Percentiles rank a stretch among this genome's conserved stretches.
Evolutionary conservation across 2,329 filamentous ascomycete species (phyloP).

Genomic region (Sarocladium kiliense): DNA sequence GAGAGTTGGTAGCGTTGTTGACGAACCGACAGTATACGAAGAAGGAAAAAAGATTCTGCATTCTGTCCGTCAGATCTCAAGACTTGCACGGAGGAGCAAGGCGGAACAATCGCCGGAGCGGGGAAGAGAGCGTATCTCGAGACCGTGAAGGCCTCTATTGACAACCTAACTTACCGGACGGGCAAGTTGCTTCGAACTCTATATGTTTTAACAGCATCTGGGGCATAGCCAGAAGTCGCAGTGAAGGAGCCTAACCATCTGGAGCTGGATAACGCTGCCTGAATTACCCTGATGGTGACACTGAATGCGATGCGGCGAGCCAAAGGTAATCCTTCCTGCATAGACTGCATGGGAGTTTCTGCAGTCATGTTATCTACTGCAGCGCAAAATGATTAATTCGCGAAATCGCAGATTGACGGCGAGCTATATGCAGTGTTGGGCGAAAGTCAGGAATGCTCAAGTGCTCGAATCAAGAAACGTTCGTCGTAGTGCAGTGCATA

Average conservation of each 20-base stretch:
- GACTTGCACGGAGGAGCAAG: background rate
- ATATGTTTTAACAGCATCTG: background rate
- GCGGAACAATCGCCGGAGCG: no score
- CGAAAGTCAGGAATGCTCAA: no score
- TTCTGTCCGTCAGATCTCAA: background rate
- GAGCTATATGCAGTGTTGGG: no score
- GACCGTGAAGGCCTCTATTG: background rate
- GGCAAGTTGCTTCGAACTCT: background rate
- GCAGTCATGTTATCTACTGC: no score
- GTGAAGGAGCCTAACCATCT: background rate
- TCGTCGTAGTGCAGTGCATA: no score
- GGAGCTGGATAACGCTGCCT: no score
- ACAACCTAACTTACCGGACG: background rate
- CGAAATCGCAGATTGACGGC: no score
- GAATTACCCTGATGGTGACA: background rate
- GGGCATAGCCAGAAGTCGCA: background rate
- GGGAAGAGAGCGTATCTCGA: no score
- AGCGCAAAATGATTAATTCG: no score
- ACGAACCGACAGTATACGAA: background rate
- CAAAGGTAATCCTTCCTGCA: background rate
- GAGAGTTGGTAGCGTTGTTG: background rate
- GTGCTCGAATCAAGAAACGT: no score
- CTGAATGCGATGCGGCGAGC: background rate
- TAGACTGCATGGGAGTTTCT: no score
- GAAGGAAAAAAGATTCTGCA: background rate